A percentile compares a stretch with the other conserved stretches of the same genome.
Evolutionary conservation across 2,329 filamentous ascomycete genomes (phyloP).

Genomic region (Phyllosticta citrichinensis): DNA sequence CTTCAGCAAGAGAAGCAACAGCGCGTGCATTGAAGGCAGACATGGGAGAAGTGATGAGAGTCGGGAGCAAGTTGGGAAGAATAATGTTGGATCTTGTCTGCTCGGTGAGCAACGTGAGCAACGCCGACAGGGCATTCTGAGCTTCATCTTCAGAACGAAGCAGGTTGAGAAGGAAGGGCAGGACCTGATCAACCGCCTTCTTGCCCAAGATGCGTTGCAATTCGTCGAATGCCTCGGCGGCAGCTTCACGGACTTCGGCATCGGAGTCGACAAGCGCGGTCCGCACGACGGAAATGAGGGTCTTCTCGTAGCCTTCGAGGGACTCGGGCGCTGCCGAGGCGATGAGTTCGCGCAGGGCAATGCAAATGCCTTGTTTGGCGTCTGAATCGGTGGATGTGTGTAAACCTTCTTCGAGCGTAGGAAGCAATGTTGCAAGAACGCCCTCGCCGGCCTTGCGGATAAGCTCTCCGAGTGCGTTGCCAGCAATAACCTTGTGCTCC

Average conservation of each 20-base stretch:
- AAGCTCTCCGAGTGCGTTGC: slow-evolving; percentile 90
- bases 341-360: slow-evolving; percentile 89
- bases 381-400: slow-evolving; percentile 76
- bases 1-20: slow-evolving; percentile 82
- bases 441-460: slow-evolving; percentile 95
- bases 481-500: slow-evolving; percentile 98
- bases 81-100: slow-evolving; percentile 92
- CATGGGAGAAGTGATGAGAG: slow-evolving; percentile 80
- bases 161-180: slow-evolving; percentile 85
- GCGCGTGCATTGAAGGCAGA: slow-evolving; percentile 91
- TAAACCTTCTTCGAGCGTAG: slow-evolving; percentile 84
- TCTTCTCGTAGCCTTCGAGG: slow-evolving; percentile 89
- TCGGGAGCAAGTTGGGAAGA: slow-evolving; percentile 89
- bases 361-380: slow-evolving; percentile 93
- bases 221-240: slow-evolving; percentile 93
- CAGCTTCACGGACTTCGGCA: slow-evolving; percentile 83
- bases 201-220: slow-evolving; percentile 91
- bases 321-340: slow-evolving; percentile 78
- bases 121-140: slow-evolving; percentile 82
- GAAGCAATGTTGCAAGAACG: slow-evolving; percentile 76
- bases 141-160: slow-evolving; percentile 77
- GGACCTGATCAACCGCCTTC: slow-evolving; percentile 85
- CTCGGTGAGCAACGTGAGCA: slow-evolving; percentile 89
- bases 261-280: slow-evolving; percentile 86
- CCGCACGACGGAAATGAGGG: slow-evolving; percentile 85